A percentile compares a stretch with the other conserved stretches of the same genome.
These are phyloP conservation scores for Ascochyta clinopodiicola DNA, from an alignment of 2,329 filamentous ascomycete genomes.

Conservation along the genomic window DNA sequence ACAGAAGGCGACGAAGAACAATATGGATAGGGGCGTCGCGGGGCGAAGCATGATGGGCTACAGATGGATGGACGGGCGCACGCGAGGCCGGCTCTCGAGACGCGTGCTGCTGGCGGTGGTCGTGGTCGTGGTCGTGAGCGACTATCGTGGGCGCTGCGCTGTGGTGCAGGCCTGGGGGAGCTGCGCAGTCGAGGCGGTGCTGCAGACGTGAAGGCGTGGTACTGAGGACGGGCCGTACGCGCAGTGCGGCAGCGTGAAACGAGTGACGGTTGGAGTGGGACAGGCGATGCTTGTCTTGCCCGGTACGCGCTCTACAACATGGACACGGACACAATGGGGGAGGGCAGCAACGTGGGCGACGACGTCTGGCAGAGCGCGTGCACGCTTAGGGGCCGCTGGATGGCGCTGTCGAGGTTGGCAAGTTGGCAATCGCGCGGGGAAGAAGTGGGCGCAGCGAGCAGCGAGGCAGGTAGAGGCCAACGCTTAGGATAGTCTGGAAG, in stretches of 20 bases:
- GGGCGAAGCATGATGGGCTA: conserved; percentile 78
- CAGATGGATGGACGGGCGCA: conserved; percentile 32
- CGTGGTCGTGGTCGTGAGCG: conserved; percentile 19
- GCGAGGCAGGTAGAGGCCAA: conserved; percentile 3
- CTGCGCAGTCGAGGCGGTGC: conserved; percentile 15
- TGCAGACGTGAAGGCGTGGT: conserved; percentile 23
- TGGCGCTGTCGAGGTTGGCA: conserved; percentile 14
- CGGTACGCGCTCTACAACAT: conserved; percentile 24
- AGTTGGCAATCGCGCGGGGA: conserved; percentile 16
- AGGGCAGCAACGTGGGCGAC: conserved; percentile 12
- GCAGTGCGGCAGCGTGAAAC: conserved; percentile 36
- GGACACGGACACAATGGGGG: conserved; percentile 24
- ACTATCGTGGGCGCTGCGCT: conserved; percentile 17
- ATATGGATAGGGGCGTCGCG: conserved; percentile 85
- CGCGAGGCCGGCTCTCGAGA: conserved; percentile 40
- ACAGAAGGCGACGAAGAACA: conserved; percentile 85
- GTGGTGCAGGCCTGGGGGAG: conserved; percentile 6
- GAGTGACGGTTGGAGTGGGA: conserved; percentile 38
- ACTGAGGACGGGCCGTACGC: conserved; percentile 32
- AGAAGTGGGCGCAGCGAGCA: conserved; percentile 14
- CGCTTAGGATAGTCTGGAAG: conserved; percentile 3
- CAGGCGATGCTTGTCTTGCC: conserved; percentile 34
- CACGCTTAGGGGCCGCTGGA: conserved; percentile 12
- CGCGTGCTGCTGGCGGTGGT: conserved; percentile 5
- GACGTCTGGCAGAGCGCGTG: conserved; percentile 18